A percentile compares a stretch with the other conserved stretches of the same genome.
Evolutionary conservation across 192 early-diverging fungal genomes (phyloP).

Genomic region (Phycomyces nitens): DNA sequence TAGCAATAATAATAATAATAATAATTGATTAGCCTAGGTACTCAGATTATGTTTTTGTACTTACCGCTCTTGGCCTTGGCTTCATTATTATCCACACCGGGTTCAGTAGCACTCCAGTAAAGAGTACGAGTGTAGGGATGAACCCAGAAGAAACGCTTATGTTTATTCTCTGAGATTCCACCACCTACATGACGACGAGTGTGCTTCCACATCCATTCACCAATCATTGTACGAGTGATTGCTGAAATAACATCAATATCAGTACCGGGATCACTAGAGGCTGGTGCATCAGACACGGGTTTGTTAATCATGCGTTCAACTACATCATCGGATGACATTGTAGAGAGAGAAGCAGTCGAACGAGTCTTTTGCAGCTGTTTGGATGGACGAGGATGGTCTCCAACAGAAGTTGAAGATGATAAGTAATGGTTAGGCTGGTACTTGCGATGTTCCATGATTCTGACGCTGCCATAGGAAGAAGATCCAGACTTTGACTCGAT

Average conservation of each 20-base stretch:
- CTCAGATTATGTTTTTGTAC: slow-evolving; percentile 4
- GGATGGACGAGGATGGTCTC: not conserved
- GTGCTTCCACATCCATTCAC: slow-evolving; percentile 71
- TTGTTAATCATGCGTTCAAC: not conserved
- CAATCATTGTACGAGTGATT: slow-evolving; percentile 81
- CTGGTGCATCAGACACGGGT: slow-evolving; percentile 1
- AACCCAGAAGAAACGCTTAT: slow-evolving; percentile 77
- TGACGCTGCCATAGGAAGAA: slow-evolving; percentile 8
- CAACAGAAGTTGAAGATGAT: not conserved
- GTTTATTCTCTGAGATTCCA: slow-evolving; percentile 61
- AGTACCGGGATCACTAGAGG: not conserved
- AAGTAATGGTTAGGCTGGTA: not conserved
- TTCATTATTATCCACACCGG: slow-evolving; percentile 46
- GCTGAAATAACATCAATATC: slow-evolving; percentile 58
- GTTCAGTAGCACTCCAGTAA: slow-evolving; percentile 71
- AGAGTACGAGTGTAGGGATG: slow-evolving; percentile 77
- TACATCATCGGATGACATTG: slow-evolving; percentile 15
- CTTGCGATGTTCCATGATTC: slow-evolving; percentile 12
- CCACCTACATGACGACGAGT: slow-evolving; percentile 54
- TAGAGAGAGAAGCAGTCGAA: slow-evolving; percentile 8
- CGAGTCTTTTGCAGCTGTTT: not conserved
- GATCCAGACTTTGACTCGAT: not conserved
- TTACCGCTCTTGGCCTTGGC: slow-evolving; percentile 50
- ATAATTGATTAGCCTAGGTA: not conserved
- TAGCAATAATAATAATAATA: slow-evolving; percentile 10